These are phyloP conservation scores for Groenewaldozyma auringiensis DNA, from an alignment of 1,139 yeast species.

Conservation along the genomic window DNA sequence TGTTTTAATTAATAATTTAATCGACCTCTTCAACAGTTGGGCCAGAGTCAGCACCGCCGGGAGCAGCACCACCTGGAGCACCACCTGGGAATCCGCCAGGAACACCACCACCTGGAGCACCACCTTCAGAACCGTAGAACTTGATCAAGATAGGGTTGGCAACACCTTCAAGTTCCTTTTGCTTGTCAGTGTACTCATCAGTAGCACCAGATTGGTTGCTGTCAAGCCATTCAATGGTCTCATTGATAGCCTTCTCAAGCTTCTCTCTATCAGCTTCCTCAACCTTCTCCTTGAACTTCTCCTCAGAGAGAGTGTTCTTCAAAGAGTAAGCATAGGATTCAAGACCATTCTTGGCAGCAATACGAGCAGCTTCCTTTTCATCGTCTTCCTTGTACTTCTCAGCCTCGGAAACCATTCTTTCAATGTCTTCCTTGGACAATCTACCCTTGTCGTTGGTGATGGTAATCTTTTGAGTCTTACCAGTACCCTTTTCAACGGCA, in stretches of 20 bases:
- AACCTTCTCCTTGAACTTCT: conserved; percentile 74
- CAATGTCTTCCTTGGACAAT: conserved; percentile 88
- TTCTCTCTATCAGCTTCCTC: conserved; percentile 70
- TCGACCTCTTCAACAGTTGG: conserved; percentile 96
- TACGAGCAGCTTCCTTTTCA: conserved; percentile 73
- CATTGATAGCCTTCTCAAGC: conserved; percentile 78
- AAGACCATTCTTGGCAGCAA: conserved; percentile 76
- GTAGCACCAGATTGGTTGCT: conserved; percentile 78
- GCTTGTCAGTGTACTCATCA: conserved; percentile 82
- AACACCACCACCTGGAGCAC: conserved; percentile 54
- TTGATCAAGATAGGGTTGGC: conserved; percentile 93
- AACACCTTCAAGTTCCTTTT: conserved; percentile 87
- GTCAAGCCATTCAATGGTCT: conserved; percentile 83
- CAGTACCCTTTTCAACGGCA: conserved; percentile 87
- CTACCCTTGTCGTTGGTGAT: conserved; percentile 94
- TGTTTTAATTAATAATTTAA: conserved; percentile 32
- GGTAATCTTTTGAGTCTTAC: conserved; percentile 73
- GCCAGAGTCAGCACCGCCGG: conserved; percentile 40
- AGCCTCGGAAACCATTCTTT: conserved; percentile 90
- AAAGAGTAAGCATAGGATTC: conserved; percentile 88
- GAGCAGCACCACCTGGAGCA: conserved; percentile 55
- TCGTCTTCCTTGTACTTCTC: conserved; percentile 81
- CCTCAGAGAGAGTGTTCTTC: conserved; percentile 75
- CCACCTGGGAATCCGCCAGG: conserved; percentile 69
- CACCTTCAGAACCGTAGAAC: conserved; percentile 58